phyloP scores from a whole-genome alignment of 768 basidiomycete genomes.

The Macrolepiota dolichaula region DNA sequence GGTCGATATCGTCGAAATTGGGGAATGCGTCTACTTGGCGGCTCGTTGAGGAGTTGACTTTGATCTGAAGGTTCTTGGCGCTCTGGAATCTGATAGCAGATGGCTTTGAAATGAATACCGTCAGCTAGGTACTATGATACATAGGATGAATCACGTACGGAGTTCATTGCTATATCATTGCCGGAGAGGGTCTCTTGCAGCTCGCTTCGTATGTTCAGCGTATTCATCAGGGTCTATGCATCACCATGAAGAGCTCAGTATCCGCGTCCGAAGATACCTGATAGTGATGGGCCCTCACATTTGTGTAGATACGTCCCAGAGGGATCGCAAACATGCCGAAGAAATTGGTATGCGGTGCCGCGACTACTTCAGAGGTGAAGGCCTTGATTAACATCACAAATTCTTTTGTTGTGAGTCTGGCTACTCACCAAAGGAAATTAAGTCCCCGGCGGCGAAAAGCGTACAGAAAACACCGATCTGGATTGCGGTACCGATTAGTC shows the following conservation, averaged over 20 bases:
- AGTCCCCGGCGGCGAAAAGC: slow-evolving; percentile 46
- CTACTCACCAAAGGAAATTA: slow-evolving; percentile 32
- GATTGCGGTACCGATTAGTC: slow-evolving; percentile 49
- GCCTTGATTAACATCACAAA: background rate
- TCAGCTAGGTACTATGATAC: background rate
- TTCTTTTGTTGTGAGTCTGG: background rate
- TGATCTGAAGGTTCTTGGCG: background rate
- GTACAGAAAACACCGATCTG: slow-evolving; percentile 52
- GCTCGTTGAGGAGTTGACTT: background rate
- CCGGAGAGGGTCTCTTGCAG: slow-evolving; percentile 8
- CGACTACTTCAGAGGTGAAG: slow-evolving; percentile 8
- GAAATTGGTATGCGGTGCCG: slow-evolving; percentile 30
- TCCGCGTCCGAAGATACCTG: background rate
- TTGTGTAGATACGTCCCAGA: slow-evolving; percentile 41
- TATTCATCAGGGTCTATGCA: slow-evolving; percentile 10
- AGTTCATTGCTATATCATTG: background rate
- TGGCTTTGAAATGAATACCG: background rate
- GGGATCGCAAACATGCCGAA: slow-evolving; percentile 33
- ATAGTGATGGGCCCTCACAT: slow-evolving; percentile 29
- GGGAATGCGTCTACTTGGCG: background rate
- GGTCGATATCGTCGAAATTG: background rate
- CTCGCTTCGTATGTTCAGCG: slow-evolving; percentile 5
- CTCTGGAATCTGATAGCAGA: background rate
- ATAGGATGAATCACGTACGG: background rate
- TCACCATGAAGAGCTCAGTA: background rate